Percentiles rank a stretch among this genome's conserved stretches.
phyloP scores from a whole-genome alignment of 2,329 filamentous ascomycete species.

The Fusarium nanum region DNA sequence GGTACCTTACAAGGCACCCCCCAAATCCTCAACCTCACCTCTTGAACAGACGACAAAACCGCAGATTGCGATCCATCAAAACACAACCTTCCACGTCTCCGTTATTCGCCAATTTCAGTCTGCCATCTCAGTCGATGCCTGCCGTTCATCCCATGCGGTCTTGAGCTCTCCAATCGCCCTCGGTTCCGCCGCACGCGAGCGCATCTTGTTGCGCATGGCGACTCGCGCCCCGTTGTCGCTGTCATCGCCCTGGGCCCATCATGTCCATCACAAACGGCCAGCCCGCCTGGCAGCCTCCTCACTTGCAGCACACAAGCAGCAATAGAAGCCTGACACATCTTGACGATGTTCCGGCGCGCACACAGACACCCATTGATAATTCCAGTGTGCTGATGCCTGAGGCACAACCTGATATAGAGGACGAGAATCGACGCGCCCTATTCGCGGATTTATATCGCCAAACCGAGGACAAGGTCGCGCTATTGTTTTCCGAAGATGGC shows the following conservation, averaged over 20 bases:
- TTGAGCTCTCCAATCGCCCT: conserved; percentile 60
- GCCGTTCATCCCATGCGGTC: conserved; percentile 62
- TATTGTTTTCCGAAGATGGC: conserved; percentile 75
- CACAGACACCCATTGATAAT: conserved; percentile 63
- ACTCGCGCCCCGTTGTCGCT: conserved; percentile 60
- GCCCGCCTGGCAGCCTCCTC: conserved; percentile 72
- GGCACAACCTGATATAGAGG: conserved; percentile 69
- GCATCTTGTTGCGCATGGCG: conserved; percentile 67
- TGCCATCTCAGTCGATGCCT: conserved; percentile 65
- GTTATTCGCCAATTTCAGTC: conserved; percentile 53
- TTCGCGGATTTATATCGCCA: conserved; percentile 83
- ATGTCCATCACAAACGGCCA: conserved; percentile 77
- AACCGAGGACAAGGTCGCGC: conserved; percentile 80
- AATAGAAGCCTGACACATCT: conserved; percentile 65
- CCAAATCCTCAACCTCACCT: conserved; percentile 67
- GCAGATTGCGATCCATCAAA: conserved; percentile 64
- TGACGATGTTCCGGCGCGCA: conserved; percentile 69
- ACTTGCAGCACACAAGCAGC: conserved; percentile 60
- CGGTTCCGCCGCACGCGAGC: conserved; percentile 64
- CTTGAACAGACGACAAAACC: conserved; percentile 64
- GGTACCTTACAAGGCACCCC: conserved; percentile 52
- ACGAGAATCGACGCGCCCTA: conserved; percentile 77
- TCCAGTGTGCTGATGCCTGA: conserved; percentile 67
- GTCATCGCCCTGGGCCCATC: conserved; percentile 63
- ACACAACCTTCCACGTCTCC: conserved; percentile 57